phyloP scores from a whole-genome alignment of 1,284 basidiomycete species.

The Inonotus hispidus region DNA sequence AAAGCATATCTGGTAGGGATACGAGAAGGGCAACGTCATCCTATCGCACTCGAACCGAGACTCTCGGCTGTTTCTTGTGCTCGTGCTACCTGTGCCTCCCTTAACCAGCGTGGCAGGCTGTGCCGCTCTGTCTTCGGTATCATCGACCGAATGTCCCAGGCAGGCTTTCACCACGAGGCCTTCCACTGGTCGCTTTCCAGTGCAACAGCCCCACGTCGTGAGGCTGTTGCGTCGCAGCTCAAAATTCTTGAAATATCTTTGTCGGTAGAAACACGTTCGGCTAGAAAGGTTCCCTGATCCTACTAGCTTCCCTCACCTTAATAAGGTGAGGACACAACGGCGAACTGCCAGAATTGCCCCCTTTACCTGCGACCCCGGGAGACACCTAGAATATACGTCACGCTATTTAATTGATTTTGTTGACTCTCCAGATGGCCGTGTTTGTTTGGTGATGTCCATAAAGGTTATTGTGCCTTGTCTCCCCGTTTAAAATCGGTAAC shows the following conservation, averaged over 20 bases:
- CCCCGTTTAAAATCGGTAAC: constrained; percentile 11
- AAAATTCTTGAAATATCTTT: neutral
- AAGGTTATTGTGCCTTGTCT: constrained; percentile 14
- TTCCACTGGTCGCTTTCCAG: constrained; percentile 1
- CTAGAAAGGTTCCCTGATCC: neutral
- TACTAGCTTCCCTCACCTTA: constrained; percentile 2
- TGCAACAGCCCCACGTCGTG: constrained; percentile 12
- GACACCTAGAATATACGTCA: constrained; percentile 11
- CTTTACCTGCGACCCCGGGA: constrained; percentile 11
- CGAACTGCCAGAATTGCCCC: constrained; percentile 8
- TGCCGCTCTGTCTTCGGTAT: constrained; percentile 1
- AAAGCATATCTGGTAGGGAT: constrained; percentile 14
- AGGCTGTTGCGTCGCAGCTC: neutral
- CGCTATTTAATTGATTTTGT: constrained; percentile 9
- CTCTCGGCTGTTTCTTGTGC: constrained; percentile 1
- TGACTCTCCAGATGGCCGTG: constrained; percentile 3
- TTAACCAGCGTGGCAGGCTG: constrained; percentile 12
- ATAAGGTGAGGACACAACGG: constrained; percentile 9
- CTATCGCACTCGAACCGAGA: neutral
- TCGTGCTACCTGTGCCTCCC: constrained; percentile 8
- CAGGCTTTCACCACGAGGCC: constrained; percentile 15
- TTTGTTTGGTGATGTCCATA: neutral
- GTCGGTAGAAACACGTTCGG: neutral
- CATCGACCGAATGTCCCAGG: constrained; percentile 4
- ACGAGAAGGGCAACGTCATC: neutral